These are phyloP conservation scores for Citrus medica DNA, from an alignment of 345 rosid genomes.

Conservation along the genomic window DNA sequence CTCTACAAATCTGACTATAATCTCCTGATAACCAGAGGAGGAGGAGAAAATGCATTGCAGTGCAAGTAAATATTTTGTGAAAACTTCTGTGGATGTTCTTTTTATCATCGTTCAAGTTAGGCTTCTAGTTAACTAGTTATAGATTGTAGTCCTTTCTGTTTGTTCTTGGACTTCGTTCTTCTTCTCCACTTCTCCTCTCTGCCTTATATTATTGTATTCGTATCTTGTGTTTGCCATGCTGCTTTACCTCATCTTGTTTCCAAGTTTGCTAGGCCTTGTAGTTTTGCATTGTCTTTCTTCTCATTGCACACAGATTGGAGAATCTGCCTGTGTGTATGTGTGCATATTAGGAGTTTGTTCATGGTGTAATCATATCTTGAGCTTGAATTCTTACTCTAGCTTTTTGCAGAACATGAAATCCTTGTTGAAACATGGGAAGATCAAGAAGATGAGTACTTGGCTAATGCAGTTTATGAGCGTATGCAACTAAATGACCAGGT, in stretches of 20 bases:
- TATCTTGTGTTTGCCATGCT: neutral
- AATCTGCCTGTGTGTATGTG: neutral
- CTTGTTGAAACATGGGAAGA: slow-evolving; percentile 66
- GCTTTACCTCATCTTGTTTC: neutral
- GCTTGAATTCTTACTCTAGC: slow-evolving; percentile 20
- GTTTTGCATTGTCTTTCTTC: neutral
- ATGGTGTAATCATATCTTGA: slow-evolving; percentile 16
- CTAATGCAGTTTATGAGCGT: slow-evolving; percentile 59
- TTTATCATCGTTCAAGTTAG: neutral
- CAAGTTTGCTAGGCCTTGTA: neutral
- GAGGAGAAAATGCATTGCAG: neutral
- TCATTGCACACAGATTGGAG: neutral
- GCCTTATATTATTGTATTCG: neutral
- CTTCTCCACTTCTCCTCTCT: neutral
- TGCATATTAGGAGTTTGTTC: neutral
- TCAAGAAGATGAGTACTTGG: slow-evolving; percentile 85
- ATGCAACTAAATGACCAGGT: slow-evolving; percentile 78
- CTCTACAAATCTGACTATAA: neutral
- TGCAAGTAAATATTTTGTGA: neutral
- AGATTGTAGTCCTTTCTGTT: neutral
- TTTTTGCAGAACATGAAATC: slow-evolving; percentile 38
- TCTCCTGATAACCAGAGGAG: neutral
- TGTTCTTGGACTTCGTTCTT: neutral
- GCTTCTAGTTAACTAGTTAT: neutral
- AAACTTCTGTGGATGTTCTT: neutral